Conservation (phyloP, 225 moss, liverwort and hornwort species). For the Pseudoscleropodium purum region DNA sequence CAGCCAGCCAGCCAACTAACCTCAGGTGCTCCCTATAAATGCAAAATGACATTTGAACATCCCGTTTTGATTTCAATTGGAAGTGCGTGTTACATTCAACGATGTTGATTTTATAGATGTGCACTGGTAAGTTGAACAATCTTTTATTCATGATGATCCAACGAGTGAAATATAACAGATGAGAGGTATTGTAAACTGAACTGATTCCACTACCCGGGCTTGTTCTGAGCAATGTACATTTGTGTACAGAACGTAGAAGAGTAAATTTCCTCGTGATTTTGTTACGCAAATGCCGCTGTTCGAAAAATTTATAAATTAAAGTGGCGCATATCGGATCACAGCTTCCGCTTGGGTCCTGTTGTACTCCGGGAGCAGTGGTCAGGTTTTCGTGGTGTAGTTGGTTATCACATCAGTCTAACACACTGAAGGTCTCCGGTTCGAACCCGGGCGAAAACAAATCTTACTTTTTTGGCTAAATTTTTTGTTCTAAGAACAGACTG, state of each 20-base stretch:
- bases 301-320: fast-evolving
- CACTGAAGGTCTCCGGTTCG: conserved; percentile 47
- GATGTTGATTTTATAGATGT: not conserved
- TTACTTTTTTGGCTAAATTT: fast-evolving
- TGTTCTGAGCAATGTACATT: no score
- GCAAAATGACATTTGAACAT: not conserved
- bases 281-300: fast-evolving
- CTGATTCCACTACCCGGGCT: no score
- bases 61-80: not conserved
- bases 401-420: conserved; percentile 49
- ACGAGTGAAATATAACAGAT: no score
- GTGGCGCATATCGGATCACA: fast-evolving
- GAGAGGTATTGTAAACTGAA: no score
- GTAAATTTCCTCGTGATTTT: fast-evolving
- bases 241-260: no score
- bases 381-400: conserved; percentile 41
- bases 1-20: no score
- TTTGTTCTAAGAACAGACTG: not conserved
- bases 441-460: conserved; percentile 10
- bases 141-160: not conserved
- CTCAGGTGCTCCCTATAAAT: not conserved
- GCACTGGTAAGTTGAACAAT: not conserved
- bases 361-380: fast-evolving
- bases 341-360: no score
- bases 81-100: not conserved